Base-by-base conservation (phyloP, 176 grass and related monocot genomes). In the Carex kokanica region DNA sequence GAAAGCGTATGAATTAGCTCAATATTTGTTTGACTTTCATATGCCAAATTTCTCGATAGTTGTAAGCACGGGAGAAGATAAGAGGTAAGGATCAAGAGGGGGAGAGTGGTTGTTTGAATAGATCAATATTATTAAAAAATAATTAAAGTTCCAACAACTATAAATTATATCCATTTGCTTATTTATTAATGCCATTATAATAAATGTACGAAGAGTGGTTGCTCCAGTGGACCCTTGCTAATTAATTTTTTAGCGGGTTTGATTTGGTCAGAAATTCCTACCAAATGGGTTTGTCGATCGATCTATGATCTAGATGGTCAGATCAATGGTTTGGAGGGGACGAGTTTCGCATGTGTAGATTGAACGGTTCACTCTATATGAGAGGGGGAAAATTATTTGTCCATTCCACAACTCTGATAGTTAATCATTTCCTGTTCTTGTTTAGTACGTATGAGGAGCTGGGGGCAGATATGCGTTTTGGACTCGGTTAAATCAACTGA, bases 31-130 rank as follows among this genome's bases (percentile, higher is more conserved):
- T 34, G 38, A 61, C 56, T 64, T 81, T 63, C 17, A 64, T 41
- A 81, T 34, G 78, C 78, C 53, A 63, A 38, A 40, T 61, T 80
- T 16, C 5, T n/a, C 31, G 78, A 81, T 81, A 56, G 32, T 4
- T 34, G 3, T 34, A n/a, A 34, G 32, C 4, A 34, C 32, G 32
- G 32, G 32, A 34, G 32, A 34, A 34, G 32, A 34, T 34, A 34
- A 56, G 17, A 13, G 49, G 24, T 18, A 27, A 29, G 49, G 53
- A 18, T 20, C 53, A 60, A 40, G 32, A 40, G 29, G 74, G n/a
- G 49, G 23, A 7, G 8, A 79, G 68, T 18, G 78, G 78, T 56
- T 81, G 57, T 61, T 81, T 63, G 78, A 81, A 81, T 63, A 21
- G 2, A 63, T 62, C 78, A 81, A 81, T 80, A 40, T 20, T 61